A percentile compares a stretch with the other conserved stretches of the same genome.
phyloP scores from a whole-genome alignment of 140 eudicot species.

The Cichorium intybus region DNA sequence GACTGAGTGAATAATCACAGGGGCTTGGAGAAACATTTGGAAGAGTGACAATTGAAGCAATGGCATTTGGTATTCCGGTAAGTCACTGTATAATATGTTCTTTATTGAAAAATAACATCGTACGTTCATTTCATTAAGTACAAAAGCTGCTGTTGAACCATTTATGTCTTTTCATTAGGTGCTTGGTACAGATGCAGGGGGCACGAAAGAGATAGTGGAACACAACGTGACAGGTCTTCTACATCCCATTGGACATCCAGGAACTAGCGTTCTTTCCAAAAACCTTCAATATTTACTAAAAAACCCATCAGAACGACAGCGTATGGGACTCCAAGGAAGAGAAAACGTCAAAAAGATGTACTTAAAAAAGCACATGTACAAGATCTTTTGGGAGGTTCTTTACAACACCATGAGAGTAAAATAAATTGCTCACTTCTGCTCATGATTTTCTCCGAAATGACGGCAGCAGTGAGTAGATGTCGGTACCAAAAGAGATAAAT shows the following conservation, averaged over 20 bases:
- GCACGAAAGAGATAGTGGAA: constrained; percentile 90
- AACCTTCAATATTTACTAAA: constrained; percentile 66
- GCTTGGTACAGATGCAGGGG: constrained; percentile 98
- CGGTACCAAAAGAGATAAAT: not conserved
- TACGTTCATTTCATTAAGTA: not conserved
- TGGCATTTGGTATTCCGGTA: constrained; percentile 99
- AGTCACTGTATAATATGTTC: not conserved
- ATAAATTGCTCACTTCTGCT: constrained; percentile 21
- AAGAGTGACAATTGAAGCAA: constrained; percentile 97
- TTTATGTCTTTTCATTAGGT: constrained; percentile 49
- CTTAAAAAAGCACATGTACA: constrained; percentile 94
- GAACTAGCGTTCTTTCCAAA: constrained; percentile 58
- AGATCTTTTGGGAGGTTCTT: constrained; percentile 67
- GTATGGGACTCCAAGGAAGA: constrained; percentile 72
- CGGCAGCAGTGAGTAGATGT: constrained; percentile 1
- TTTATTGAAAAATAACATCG: not conserved
- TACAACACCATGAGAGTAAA: constrained; percentile 77
- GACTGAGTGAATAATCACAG: constrained; percentile 37
- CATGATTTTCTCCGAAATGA: constrained; percentile 29
- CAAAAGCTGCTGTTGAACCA: not conserved
- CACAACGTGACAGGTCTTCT: constrained; percentile 82
- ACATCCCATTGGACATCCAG: constrained; percentile 77
- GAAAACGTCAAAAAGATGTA: constrained; percentile 78
- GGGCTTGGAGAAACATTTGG: constrained; percentile 99
- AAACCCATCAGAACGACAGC: constrained; percentile 64